These are phyloP conservation scores for Protostelium mycophagum DNA, from an alignment of 78 protist species.

Conservation along the genomic window DNA sequence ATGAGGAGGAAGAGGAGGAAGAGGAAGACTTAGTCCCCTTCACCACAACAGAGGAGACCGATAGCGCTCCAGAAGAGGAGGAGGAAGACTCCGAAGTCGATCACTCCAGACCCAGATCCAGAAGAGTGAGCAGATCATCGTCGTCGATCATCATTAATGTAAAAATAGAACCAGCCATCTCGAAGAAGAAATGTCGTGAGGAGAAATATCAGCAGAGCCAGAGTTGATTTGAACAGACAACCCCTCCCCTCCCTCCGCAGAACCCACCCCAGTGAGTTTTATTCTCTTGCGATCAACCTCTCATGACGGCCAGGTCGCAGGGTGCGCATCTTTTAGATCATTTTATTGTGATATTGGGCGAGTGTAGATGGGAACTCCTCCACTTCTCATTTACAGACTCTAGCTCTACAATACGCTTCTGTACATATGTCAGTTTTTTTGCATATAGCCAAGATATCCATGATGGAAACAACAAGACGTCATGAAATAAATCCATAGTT, in stretches of 20 bases:
- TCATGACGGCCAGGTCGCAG: slow-evolving; percentile 2
- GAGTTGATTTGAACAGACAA: neutral
- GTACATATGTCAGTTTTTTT: neutral
- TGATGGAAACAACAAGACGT: no score
- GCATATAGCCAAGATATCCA: no score
- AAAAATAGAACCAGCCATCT: neutral
- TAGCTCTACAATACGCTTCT: neutral
- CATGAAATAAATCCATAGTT: no score
- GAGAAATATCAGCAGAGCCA: neutral
- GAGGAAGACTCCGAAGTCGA: no score
- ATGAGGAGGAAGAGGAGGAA: no score
- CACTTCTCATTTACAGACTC: neutral
- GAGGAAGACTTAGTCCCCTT: neutral
- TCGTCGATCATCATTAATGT: no score
- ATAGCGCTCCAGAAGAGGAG: neutral
- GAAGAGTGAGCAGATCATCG: no score
- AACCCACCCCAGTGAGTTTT: neutral
- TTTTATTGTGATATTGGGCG: neutral
- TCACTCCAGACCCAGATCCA: neutral
- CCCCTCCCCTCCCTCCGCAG: neutral
- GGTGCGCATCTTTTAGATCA: neutral
- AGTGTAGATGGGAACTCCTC: neutral
- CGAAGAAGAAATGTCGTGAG: neutral
- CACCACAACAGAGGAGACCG: neutral
- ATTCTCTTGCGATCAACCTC: neutral